Conservation (phyloP, 2,329 filamentous ascomycete species). For the Aspergillus vadensis region DNA sequence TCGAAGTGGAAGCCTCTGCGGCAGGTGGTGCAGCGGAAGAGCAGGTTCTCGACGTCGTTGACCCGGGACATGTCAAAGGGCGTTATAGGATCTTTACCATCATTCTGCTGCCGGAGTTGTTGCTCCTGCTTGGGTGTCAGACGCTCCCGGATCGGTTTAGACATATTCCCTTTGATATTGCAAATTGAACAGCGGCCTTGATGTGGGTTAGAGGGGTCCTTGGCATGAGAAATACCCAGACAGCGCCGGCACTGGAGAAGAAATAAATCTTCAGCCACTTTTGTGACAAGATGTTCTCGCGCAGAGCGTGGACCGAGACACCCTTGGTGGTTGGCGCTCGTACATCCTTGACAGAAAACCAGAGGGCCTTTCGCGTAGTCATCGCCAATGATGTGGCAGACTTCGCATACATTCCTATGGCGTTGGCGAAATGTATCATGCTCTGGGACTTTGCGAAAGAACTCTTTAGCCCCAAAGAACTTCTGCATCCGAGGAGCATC, state of each 20-base stretch:
- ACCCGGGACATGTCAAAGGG: slow-evolving; percentile 63
- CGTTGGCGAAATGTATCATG: slow-evolving; percentile 68
- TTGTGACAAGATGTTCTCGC: slow-evolving; percentile 88
- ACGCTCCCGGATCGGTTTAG: slow-evolving; percentile 70
- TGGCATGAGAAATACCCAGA: slow-evolving; percentile 67
- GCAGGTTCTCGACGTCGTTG: slow-evolving; percentile 73
- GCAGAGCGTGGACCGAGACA: slow-evolving; percentile 74
- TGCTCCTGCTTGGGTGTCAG: slow-evolving; percentile 81
- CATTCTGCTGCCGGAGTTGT: slow-evolving; percentile 75
- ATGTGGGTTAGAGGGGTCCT: slow-evolving; percentile 69
- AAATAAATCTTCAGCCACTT: slow-evolving; percentile 73
- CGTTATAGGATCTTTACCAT: slow-evolving; percentile 74
- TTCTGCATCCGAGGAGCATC: slow-evolving; percentile 49
- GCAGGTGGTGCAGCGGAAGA: slow-evolving; percentile 82
- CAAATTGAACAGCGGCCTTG: slow-evolving; percentile 74
- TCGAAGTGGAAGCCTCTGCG: slow-evolving; percentile 79
- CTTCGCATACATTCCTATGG: slow-evolving; percentile 72
- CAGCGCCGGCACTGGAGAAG: slow-evolving; percentile 90
- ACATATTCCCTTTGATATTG: slow-evolving; percentile 65
- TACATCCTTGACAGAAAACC: slow-evolving; percentile 90
- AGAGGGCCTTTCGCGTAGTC: slow-evolving; percentile 66
- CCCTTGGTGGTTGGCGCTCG: slow-evolving; percentile 74
- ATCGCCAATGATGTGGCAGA: slow-evolving; percentile 62
- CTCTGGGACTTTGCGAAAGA: slow-evolving; percentile 65
- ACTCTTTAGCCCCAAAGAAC: slow-evolving; percentile 67